Evolutionary conservation across 2,329 filamentous ascomycete genomes (phyloP), one percentile per base, ranked within the genome.

Genomic region (Botrytis deweyae): DNA sequence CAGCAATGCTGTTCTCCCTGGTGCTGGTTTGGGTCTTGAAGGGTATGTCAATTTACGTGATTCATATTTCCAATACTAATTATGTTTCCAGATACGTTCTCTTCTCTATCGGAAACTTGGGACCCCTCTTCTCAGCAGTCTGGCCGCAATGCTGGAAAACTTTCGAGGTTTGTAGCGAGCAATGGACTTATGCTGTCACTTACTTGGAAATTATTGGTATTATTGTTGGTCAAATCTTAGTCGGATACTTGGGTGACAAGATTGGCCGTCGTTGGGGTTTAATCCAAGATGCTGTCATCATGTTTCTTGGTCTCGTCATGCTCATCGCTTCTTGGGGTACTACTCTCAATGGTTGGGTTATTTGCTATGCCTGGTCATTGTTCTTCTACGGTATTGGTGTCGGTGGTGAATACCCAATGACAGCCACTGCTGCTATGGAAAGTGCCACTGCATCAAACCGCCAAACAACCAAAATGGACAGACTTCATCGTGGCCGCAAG

Each of bases 161-260:
- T 0, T 83, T 87, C 75, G 82, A 86, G 4, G 90, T 88, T 42
- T 98, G 95, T 85, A 88, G 89, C 80, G 83, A 88, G 78, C 92
- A 93, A 77, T 98, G 95, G 95, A 84, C 95, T 52, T 88, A 92
- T 75, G 89, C 93, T 61, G 90, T 98, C 62, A 93, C 94, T 38
- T 98, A 98, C 80, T 90, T 98, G 67, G 95, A 98, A 82, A 94
- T 98, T 78, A 88, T 92, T 78, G 95, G 95, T 84, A 98, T 98
- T 84, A 98, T 98, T 85, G 89, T 95, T 77, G 95, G 95, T 79
- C 95, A 98, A 84, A 90, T 97, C 72, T 85, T 92, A 42, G 95
- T 98, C 76, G 95, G 95, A 83, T 85, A 97, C 83, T 85, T 92
- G 72, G 91, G 91, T 85, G 91, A 93, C 82, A 91, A 89, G 87